These are phyloP conservation scores for Trichoderma breve DNA, from an alignment of 2,329 filamentous ascomycete species.

Conservation along the genomic window DNA sequence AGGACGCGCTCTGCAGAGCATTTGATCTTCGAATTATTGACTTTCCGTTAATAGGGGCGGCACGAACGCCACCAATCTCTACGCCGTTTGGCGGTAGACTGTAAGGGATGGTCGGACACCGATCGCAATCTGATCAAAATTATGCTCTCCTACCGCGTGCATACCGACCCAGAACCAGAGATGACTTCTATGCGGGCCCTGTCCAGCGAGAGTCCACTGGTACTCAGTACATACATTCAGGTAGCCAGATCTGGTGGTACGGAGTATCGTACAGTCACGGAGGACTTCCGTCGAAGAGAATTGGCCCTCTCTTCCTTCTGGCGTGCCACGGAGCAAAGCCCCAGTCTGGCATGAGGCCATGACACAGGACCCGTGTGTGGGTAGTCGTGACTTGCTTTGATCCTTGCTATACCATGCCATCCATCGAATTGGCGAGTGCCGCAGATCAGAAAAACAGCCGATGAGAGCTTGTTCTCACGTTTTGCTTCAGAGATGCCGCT, in stretches of 20 bases:
- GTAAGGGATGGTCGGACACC: slow-evolving; percentile 1
- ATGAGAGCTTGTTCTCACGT: neutral
- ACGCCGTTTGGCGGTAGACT: neutral
- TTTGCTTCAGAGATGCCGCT: neutral
- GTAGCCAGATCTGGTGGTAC: neutral
- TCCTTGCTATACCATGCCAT: neutral
- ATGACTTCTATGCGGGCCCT: slow-evolving; percentile 11
- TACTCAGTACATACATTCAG: neutral
- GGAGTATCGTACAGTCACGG: neutral
- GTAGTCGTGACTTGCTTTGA: slow-evolving; percentile 10
- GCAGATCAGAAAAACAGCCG: slow-evolving; percentile 5
- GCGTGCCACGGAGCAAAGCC: neutral
- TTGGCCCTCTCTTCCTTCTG: neutral
- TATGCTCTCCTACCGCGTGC: slow-evolving; percentile 10
- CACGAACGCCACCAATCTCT: slow-evolving; percentile 5
- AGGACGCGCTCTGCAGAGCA: neutral
- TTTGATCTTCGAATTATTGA: neutral
- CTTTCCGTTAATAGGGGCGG: neutral
- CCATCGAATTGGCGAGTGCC: slow-evolving; percentile 1
- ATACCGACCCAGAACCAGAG: neutral
- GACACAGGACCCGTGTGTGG: neutral
- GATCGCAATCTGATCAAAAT: slow-evolving; percentile 14
- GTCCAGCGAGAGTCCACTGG: neutral
- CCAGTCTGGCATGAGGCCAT: slow-evolving; percentile 15
- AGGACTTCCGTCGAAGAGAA: slow-evolving; percentile 4